A percentile compares a stretch with the other conserved stretches of the same genome.
Evolutionary conservation across 345 rosid genomes (phyloP).

Genomic region (Eucalyptus brandiana): DNA sequence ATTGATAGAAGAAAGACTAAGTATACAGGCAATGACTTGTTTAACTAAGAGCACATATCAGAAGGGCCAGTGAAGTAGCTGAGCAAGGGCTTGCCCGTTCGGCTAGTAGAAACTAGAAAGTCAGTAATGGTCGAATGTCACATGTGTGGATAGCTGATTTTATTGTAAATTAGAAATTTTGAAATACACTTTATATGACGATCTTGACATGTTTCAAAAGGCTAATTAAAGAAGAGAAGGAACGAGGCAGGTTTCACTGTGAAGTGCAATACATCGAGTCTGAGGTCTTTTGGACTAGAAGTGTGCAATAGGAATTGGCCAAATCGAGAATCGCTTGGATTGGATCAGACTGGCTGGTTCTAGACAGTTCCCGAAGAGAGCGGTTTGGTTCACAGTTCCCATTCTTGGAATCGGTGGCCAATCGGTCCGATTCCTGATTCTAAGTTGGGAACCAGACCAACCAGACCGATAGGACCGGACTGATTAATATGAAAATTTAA

Average conservation of each 20-base stretch:
- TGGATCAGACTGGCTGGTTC: fast-evolving
- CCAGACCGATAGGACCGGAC: fast-evolving
- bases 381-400: too few species aligned
- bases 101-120: not conserved
- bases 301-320: fast-evolving
- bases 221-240: not conserved
- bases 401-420: too few species aligned
- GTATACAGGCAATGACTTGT: not conserved
- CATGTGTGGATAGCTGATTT: not conserved
- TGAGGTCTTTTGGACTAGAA: not conserved
- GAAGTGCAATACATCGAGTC: not conserved
- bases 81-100: not conserved
- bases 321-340: fast-evolving
- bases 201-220: not conserved
- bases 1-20: not conserved
- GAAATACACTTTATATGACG: not conserved
- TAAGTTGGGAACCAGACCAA: too few species aligned
- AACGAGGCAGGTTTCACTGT: not conserved
- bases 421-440: fast-evolving
- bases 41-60: not conserved
- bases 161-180: not conserved
- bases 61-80: not conserved
- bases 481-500: too few species aligned
- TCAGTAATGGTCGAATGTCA: not conserved
- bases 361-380: fast-evolving